Base-by-base conservation (phyloP, 2,329 filamentous ascomycete genomes). In the Calonectria hongkongensis region DNA sequence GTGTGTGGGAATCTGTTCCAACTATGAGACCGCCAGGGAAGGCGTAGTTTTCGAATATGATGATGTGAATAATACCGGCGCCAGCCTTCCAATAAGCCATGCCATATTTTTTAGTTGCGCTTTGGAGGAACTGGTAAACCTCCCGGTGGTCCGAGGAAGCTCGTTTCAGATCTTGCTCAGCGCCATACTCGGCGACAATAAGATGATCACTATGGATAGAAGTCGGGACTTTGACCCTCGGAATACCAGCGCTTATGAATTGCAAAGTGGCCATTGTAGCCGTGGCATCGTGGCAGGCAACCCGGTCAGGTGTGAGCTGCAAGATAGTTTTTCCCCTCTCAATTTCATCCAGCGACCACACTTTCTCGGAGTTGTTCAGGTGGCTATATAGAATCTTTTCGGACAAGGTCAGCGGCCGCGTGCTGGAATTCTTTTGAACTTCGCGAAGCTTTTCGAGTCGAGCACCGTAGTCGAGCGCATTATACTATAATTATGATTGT, bases 91-190 rank as follows among this genome's bases (percentile, higher is more conserved):
- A 85, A 51, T 82, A 85, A 0, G 82, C 83, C 62, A 88, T 88
- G 1, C 85, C 85, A 30, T 88, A 88, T 72, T 87, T 88, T 73
- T 84, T 85, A 10, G 84, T 83, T 0, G 83, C 83, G 45, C 82
- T 84, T 62, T 80, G 81, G 5, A 85, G 73, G 45, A 86, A 86
- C 0, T 81, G 80, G 66, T 85, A 86, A 0, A 86, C 84, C 45
- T 86, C 84, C 2, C 43, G 58, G 39, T 75, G 74, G 12, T 75
- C 71, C 0, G 16, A 36, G 0, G 47, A 48, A 1, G 74, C 71
- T 0, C 74, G 51, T 7, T 48, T 15, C 1, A 75, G 30, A 0
- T 75, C 74, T 10, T 66, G 10, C n/a, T 51, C 66, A 2, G 74
- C 64, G 2, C 74, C 74, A 18, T 75, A 71, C 18, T 75, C 74